Evolutionary conservation across 495 filamentous ascomycete species (phyloP), one percentile per base, ranked within the genome.

Genomic region (Cercophora newfieldiana): DNA sequence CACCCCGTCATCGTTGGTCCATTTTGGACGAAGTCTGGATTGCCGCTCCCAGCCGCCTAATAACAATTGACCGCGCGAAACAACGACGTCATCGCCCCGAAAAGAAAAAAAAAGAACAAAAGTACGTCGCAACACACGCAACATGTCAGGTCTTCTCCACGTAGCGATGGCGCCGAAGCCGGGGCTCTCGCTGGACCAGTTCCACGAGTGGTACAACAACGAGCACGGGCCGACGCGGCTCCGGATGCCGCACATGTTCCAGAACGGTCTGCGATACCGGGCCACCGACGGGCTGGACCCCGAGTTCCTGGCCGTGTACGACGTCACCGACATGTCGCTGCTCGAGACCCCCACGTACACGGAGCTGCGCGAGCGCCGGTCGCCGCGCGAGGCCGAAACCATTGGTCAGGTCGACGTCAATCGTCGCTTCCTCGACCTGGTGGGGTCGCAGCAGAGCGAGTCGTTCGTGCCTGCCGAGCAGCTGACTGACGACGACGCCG

Each of bases 161-260:
- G 90, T 92, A 72, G 91, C 89, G 25, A 92, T 92, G 90, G 86
- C 91, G 72, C 90, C 89, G 68, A 80, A 81, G 67, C 79, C 81
- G 66, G 83, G 82, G 29, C 82, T 92, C 59, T 82, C 87, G n/a
- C 71, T 81, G 51, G 80, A 85, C 63, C 87, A 90, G 71, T 93
- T 94, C 79, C 90, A 93, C 77, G 91, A 94, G 74, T 95, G 91
- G 91, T 95, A 95, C 80, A 91, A 94, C 80, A 91, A 89, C 74
- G 91, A 95, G 76, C 91, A 95, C 77, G 91, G 91, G 61, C 91
- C 91, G 33, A 83, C 87, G 48, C 86, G 91, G 29, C 83, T 93
- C 19, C 88, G 90, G 51, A 75, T 93, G 10, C 87, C 89, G 48
- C 75, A 79, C 21, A 91, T 91, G 74, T 82, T 90, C 74, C 75